These are phyloP conservation scores for Pythium utonaiense DNA, from an alignment of 352 stramenopile species.

Conservation along the genomic window DNA sequence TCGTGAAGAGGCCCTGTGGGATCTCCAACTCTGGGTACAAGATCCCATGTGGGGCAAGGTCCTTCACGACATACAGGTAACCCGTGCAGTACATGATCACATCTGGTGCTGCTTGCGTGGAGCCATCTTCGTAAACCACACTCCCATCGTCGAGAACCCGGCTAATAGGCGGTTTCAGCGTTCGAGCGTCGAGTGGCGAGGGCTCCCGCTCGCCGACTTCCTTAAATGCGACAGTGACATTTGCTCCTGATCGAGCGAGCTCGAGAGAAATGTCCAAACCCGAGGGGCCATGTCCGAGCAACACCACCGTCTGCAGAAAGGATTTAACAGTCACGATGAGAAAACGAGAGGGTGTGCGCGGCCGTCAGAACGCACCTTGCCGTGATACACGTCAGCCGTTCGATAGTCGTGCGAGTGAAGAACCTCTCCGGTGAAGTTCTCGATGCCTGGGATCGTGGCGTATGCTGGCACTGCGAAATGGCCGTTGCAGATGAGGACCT, in stretches of 20 bases:
- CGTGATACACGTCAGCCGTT: conserved; percentile 12
- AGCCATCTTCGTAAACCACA: conserved; percentile 57
- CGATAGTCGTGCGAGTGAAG: conserved; percentile 37
- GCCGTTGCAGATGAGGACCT: conserved; percentile 73
- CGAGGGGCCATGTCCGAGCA: conserved; percentile 66
- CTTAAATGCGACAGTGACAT: conserved; percentile 53
- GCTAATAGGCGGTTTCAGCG: conserved; percentile 57
- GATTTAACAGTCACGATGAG: background rate
- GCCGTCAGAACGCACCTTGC: conserved; percentile 20
- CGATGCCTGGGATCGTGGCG: conserved; percentile 43
- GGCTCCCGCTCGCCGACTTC: background rate
- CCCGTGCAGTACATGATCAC: conserved; percentile 81
- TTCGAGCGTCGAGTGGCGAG: conserved; percentile 22
- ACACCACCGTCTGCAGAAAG: conserved; percentile 39
- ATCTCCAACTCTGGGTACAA: conserved; percentile 33
- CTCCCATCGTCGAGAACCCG: conserved; percentile 43
- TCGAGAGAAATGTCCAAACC: conserved; percentile 81
- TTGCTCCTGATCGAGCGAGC: conserved; percentile 35
- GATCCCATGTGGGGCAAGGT: conserved; percentile 42
- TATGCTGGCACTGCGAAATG: conserved; percentile 65
- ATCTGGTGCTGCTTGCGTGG: conserved; percentile 42
- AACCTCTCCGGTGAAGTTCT: conserved; percentile 34
- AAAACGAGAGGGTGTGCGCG: background rate
- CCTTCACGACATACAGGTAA: conserved; percentile 62
- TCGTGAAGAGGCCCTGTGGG: conserved; percentile 15